phyloP scores from a whole-genome alignment of 2,329 filamentous ascomycete genomes.

The Gnomoniopsis smithogilvyi region DNA sequence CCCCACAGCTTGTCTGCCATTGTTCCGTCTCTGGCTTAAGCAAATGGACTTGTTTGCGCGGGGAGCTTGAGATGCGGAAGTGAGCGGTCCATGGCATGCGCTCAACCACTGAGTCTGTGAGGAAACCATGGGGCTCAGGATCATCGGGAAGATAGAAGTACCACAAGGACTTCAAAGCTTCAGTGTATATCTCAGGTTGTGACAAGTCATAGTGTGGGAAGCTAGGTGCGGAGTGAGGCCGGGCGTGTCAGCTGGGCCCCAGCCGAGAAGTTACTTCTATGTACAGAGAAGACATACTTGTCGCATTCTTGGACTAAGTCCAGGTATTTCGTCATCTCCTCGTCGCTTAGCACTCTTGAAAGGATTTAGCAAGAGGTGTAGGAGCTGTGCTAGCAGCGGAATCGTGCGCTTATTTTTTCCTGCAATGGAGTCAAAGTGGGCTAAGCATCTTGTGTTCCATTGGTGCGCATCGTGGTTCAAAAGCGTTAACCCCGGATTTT shows the following conservation, averaged over 20 bases:
- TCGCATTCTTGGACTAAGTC: neutral
- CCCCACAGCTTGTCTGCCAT: constrained; percentile 18
- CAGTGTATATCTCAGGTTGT: neutral
- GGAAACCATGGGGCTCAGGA: constrained; percentile 25
- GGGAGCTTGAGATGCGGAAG: constrained; percentile 32
- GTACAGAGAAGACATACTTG: neutral
- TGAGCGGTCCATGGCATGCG: constrained; percentile 33
- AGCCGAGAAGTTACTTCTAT: neutral
- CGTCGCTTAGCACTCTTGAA: neutral
- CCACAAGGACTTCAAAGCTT: constrained; percentile 1
- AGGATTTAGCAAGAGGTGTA: neutral
- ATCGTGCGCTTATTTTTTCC: constrained; percentile 17
- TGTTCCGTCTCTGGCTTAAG: constrained; percentile 14
- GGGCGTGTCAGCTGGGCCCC: too few species aligned
- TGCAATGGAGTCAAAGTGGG: constrained; percentile 1
- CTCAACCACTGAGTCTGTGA: constrained; percentile 23
- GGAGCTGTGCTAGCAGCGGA: constrained; percentile 3
- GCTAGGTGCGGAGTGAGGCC: neutral
- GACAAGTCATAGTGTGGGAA: neutral
- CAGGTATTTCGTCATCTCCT: neutral
- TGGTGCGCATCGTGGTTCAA: constrained; percentile 17
- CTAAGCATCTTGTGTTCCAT: neutral
- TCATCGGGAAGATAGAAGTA: constrained; percentile 23
- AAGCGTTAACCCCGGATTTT: constrained; percentile 7
- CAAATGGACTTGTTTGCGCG: constrained; percentile 30